phyloP scores from a whole-genome alignment of 2,329 filamentous ascomycete species.

The Kalmusia sp. region DNA sequence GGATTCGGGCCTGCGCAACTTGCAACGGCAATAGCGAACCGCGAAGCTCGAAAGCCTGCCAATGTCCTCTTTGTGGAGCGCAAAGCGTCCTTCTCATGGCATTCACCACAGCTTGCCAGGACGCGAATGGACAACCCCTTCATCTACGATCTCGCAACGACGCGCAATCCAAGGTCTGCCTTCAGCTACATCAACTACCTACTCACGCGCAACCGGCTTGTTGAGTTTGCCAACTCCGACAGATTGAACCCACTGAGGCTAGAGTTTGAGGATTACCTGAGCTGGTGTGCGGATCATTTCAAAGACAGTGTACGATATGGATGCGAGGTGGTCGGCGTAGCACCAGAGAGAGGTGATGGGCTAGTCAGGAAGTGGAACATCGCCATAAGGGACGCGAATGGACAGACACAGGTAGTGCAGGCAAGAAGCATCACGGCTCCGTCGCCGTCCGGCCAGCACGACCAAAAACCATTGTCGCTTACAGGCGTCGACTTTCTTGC shows the following conservation, averaged over 20 bases:
- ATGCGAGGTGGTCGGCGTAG: conserved; percentile 38
- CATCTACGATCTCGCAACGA: conserved; percentile 44
- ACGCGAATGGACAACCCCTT: conserved; percentile 45
- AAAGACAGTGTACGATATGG: conserved; percentile 38
- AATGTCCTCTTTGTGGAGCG: conserved; percentile 42
- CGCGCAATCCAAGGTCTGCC: conserved; percentile 42
- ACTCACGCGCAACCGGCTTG: conserved; percentile 35
- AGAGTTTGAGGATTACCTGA: conserved; percentile 49
- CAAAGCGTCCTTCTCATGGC: conserved; percentile 43
- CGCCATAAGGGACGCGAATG: conserved; percentile 30
- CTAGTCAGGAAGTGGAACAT: conserved; percentile 36
- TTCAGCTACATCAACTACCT: conserved; percentile 47
- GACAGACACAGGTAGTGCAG: conserved; percentile 31
- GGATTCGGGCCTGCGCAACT: conserved; percentile 45
- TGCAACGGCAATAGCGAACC: conserved; percentile 45
- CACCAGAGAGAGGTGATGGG: conserved; percentile 29
- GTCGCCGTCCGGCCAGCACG: conserved; percentile 24
- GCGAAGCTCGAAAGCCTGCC: conserved; percentile 32
- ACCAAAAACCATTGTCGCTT: conserved; percentile 25
- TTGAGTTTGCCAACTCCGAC: conserved; percentile 47
- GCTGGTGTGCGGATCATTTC: conserved; percentile 45
- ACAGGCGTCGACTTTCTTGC: conserved; percentile 36
- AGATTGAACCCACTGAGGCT: conserved; percentile 45
- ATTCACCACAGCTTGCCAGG: conserved; percentile 34
- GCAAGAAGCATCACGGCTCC: conserved; percentile 37